Evolutionary conservation across 306 rosid species (phyloP).

Genomic region (Canavalia gladiata): DNA sequence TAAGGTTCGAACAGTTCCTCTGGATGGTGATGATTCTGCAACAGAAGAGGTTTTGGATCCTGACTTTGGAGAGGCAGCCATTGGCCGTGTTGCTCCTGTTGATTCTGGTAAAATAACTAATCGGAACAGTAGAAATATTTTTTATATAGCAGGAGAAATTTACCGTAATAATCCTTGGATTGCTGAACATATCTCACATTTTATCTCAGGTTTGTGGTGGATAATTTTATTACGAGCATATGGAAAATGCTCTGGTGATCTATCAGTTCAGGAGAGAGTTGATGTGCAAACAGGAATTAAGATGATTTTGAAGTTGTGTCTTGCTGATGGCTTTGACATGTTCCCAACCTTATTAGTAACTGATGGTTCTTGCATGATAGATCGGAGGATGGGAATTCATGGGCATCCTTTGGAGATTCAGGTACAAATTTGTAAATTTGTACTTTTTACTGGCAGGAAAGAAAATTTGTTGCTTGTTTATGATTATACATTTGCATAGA

Average conservation of each 20-base stretch:
- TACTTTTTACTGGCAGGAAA: conserved; percentile 30
- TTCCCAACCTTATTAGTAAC: conserved; percentile 88
- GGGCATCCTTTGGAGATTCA: conserved; percentile 94
- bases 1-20: conserved; percentile 84
- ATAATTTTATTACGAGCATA: conserved; percentile 86
- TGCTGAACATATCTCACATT: conserved; percentile 36
- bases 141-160: conserved; percentile 17
- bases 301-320: conserved; percentile 84
- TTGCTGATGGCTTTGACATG: conserved; percentile 96
- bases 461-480: conserved; percentile 28
- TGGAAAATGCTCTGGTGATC: conserved; percentile 86
- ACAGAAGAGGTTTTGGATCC: conserved; percentile 93
- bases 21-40: conserved; percentile 84
- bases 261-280: conserved; percentile 87
- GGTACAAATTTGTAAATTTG: conserved; percentile 50
- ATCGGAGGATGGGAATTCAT: conserved; percentile 94
- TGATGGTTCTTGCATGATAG: conserved; percentile 94
- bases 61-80: conserved; percentile 95
- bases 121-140: neutral
- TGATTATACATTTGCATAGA: conserved; percentile 27
- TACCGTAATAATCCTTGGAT: conserved; percentile 25
- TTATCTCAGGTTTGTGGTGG: conserved; percentile 88
- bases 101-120: conserved; percentile 78
- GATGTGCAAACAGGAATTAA: conserved; percentile 94
- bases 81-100: conserved; percentile 94